Base-by-base conservation (phyloP, 2,329 filamentous ascomycete species). In the Ascochyta clinopodiicola region DNA sequence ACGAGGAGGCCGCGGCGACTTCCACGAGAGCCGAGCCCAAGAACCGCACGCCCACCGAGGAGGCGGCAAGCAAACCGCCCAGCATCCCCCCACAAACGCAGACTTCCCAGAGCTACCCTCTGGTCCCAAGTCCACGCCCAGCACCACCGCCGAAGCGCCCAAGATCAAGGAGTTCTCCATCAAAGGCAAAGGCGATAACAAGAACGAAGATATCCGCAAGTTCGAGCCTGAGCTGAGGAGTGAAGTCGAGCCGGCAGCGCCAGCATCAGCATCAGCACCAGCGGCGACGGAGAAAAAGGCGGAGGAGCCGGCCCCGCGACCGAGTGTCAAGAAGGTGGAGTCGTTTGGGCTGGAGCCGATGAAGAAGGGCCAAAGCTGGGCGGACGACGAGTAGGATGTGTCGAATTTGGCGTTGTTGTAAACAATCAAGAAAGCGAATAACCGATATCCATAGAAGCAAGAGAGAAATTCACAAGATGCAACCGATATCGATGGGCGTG, bases 81-180 rank as follows among this genome's bases (percentile, higher is more conserved):
- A 69, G 43, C 66, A 65, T 43, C 64, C 66, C 15, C 80, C 79
- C 1, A 71, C 70, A 36, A 60, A 71, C 17, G 70, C 77, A 24
- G 80, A 82, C 42, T 82, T 82, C 57, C 80, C 80, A 5, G 76
- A 78, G 10, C 63, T 82, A 15, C 77, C 79, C 10, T 51, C 63
- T 12, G 32, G 32, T 10, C 32, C 63, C 12, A 40, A 47, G 6
- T 36, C 51, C 2, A 38, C 57, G 4, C 21, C 52, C n/a, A 52
- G 59, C 13, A 51, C 43, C 5, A 40, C 31, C 3, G 54, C 53
- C 17, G 32, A 35, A 6, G 53, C 48, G 2, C 69, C 69, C 6
- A 69, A 69, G 49, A 68, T 64, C 40, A 63, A 72, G 35, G 68
- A 72, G 31, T 71, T 73, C 51, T 66, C 66, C 0, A 66, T 69